Evolutionary conservation across 345 rosid species (phyloP).

Genomic region (Diplotaxis tenuifolia): DNA sequence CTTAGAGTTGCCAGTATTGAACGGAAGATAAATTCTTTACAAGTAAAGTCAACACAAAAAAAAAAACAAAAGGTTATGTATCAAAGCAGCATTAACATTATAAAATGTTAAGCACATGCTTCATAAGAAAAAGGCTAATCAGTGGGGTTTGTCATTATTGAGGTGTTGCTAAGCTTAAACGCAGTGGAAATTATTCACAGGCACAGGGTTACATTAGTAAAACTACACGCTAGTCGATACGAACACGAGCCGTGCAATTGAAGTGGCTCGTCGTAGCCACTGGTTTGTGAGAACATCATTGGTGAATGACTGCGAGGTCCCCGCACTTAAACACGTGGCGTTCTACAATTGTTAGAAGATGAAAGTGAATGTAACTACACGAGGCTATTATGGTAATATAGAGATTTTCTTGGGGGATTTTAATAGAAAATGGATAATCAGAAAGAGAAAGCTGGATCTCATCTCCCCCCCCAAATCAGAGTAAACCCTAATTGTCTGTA

Average conservation of each 20-base stretch:
- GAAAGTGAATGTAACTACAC: neutral
- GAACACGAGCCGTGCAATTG: neutral
- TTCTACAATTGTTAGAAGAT: neutral
- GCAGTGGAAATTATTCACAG: neutral
- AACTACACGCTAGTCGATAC: neutral
- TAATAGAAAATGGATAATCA: neutral
- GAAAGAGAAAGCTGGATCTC: constrained; percentile 14
- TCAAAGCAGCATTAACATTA: neutral
- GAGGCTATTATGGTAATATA: neutral
- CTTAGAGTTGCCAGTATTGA: neutral
- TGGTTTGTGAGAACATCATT: neutral
- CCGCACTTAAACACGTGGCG: neutral
- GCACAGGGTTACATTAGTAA: neutral
- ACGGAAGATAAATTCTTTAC: neutral
- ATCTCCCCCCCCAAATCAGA: constrained; percentile 26
- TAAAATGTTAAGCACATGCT: neutral
- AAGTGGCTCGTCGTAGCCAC: neutral
- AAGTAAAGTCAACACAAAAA: neutral
- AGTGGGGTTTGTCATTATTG: neutral
- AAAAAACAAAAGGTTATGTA: neutral
- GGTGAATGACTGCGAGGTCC: neutral
- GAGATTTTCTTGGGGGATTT: neutral
- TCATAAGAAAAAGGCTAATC: neutral
- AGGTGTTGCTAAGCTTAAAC: constrained; percentile 1
- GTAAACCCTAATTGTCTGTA: constrained; percentile 45